Conservation (phyloP, 257 asterid species). For the Ballota nigra region DNA sequence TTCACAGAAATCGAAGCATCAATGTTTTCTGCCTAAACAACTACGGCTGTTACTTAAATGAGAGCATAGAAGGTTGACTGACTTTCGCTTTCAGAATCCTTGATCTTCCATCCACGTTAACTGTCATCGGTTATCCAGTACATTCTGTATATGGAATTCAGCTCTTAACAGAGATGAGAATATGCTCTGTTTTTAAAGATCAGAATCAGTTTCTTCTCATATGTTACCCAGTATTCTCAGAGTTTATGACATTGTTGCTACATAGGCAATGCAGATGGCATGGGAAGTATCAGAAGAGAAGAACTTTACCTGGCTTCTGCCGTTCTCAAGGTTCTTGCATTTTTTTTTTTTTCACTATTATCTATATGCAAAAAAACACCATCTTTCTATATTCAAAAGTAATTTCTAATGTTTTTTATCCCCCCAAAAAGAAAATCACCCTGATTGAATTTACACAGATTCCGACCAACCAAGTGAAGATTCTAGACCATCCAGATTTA, state of each 20-base stretch:
- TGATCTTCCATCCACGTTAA: neutral
- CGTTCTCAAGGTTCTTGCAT: slow-evolving; percentile 58
- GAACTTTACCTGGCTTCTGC: slow-evolving; percentile 78
- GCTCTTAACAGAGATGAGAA: neutral
- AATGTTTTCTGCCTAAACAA: neutral
- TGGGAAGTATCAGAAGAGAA: slow-evolving; percentile 72
- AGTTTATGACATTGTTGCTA: slow-evolving; percentile 13
- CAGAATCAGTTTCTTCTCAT: neutral
- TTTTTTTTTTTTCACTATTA: neutral
- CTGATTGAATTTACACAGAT: slow-evolving; percentile 48
- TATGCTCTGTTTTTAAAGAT: neutral
- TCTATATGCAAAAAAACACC: slow-evolving; percentile 10
- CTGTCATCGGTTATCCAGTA: neutral
- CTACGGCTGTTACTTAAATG: neutral
- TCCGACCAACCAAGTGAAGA: slow-evolving; percentile 64
- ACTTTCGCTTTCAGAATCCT: neutral
- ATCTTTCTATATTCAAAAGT: neutral
- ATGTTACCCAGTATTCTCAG: neutral
- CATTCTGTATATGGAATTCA: slow-evolving; percentile 2
- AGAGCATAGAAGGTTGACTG: neutral
- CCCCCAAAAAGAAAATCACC: neutral
- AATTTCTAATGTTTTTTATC: neutral
- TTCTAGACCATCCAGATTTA: slow-evolving; percentile 78
- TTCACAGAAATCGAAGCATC: neutral
- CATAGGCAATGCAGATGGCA: slow-evolving; percentile 79